A percentile compares a stretch with the other conserved stretches of the same genome.
phyloP scores from a whole-genome alignment of 2,329 filamentous ascomycete species.

The Exophiala sideris region DNA sequence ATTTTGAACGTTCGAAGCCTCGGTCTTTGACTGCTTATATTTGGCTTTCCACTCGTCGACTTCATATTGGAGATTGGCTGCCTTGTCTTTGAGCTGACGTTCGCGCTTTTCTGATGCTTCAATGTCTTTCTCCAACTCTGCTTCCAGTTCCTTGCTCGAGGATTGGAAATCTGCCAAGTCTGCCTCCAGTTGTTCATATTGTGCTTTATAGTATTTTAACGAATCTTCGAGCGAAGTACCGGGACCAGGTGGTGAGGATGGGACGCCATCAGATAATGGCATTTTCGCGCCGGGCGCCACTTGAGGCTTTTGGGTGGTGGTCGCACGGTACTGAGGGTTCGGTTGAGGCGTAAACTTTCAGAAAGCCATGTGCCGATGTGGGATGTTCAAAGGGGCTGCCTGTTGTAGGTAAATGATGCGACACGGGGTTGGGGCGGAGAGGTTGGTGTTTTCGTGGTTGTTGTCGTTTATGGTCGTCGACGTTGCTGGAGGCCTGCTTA shows the following conservation, averaged over 20 bases:
- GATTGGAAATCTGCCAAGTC: slow-evolving; percentile 92
- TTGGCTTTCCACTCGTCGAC: slow-evolving; percentile 99
- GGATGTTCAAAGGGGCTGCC: not conserved
- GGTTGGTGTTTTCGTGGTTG: not conserved
- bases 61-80: slow-evolving; percentile 78
- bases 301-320: not conserved
- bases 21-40: slow-evolving; percentile 89
- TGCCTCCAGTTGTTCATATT: slow-evolving; percentile 87
- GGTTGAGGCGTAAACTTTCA: not conserved
- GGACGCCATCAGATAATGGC: slow-evolving; percentile 16
- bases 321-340: not conserved
- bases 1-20: slow-evolving; percentile 81
- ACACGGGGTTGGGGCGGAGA: slow-evolving; percentile 13
- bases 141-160: slow-evolving; percentile 89
- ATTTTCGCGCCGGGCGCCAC: slow-evolving; percentile 12
- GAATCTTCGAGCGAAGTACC: slow-evolving; percentile 62
- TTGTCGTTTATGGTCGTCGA: slow-evolving; percentile 3
- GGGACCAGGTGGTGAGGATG: slow-evolving; percentile 39
- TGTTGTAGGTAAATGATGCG: not conserved
- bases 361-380: not conserved
- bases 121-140: slow-evolving; percentile 92
- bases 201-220: slow-evolving; percentile 88
- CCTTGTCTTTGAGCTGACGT: slow-evolving; percentile 78
- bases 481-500: slow-evolving; percentile 8
- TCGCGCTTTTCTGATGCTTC: slow-evolving; percentile 94